These are phyloP conservation scores for Cyberlindnera japonica DNA, from an alignment of 805 yeast species.

Conservation along the genomic window DNA sequence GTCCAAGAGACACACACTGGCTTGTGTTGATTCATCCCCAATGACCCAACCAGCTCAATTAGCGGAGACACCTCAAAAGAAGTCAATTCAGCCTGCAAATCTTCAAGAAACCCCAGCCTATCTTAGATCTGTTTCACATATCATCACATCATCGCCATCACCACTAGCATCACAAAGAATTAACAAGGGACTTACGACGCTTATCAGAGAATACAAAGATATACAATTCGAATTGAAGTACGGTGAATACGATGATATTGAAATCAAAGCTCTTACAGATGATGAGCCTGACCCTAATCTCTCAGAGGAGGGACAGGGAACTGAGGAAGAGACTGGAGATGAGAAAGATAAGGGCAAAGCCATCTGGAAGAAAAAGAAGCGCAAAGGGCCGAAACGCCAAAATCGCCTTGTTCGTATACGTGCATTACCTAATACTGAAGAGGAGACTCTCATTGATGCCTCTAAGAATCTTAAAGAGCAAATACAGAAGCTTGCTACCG, in stretches of 20 bases:
- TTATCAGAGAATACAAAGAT: constrained; percentile 44
- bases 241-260: constrained; percentile 23
- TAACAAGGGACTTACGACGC: constrained; percentile 38
- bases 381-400: constrained; percentile 30
- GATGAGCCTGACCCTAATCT: constrained; percentile 19
- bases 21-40: too few relatives aligned
- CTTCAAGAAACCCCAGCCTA: constrained; percentile 43
- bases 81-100: background rate
- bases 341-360: constrained; percentile 15
- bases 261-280: constrained; percentile 16
- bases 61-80: constrained; percentile 24
- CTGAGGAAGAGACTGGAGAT: constrained; percentile 11
- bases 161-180: constrained; percentile 28
- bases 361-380: constrained; percentile 29
- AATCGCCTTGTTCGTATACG: constrained; percentile 28
- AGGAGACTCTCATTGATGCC: constrained; percentile 31
- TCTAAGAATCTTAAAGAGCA: constrained; percentile 24
- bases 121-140: constrained; percentile 23
- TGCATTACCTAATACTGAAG: constrained; percentile 27
- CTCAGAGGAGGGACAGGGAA: constrained; percentile 23
- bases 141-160: constrained; percentile 25
- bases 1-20: too few relatives aligned
- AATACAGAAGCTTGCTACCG: constrained; percentile 9
- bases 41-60: too few relatives aligned
- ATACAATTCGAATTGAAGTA: constrained; percentile 30